Conservation (phyloP, 768 basidiomycete genomes). For the Leccinum pellstonianum region DNA sequence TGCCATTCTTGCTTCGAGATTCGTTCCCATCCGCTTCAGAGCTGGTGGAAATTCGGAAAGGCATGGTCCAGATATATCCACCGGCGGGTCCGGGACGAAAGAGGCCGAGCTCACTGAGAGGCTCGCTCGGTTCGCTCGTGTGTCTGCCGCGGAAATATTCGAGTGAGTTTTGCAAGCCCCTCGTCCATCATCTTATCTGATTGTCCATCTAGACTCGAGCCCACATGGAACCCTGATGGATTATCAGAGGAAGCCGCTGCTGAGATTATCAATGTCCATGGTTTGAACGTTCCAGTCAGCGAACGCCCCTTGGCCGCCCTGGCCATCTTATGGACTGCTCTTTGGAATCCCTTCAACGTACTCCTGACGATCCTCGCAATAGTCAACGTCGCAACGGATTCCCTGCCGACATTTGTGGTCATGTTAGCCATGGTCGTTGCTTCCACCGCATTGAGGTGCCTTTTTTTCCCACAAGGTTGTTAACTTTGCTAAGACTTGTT, state of each 20-base stretch:
- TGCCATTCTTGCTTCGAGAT: slow-evolving; percentile 19
- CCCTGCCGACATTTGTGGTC: slow-evolving; percentile 33
- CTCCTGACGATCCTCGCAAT: slow-evolving; percentile 32
- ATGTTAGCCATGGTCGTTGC: slow-evolving; percentile 38
- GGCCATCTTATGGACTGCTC: slow-evolving; percentile 30
- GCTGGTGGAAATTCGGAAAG: slow-evolving; percentile 11
- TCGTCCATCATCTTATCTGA: neutral
- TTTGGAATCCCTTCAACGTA: slow-evolving; percentile 37
- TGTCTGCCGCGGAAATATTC: slow-evolving; percentile 26
- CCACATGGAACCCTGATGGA: slow-evolving; percentile 26
- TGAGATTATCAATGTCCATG: slow-evolving; percentile 21
- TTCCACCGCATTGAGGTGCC: slow-evolving; percentile 33
- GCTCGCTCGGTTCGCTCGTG: slow-evolving; percentile 28
- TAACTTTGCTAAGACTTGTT: neutral
- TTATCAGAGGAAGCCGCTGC: slow-evolving; percentile 22
- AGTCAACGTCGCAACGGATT: slow-evolving; percentile 34
- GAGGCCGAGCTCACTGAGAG: slow-evolving; percentile 23
- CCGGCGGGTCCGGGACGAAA: slow-evolving; percentile 9
- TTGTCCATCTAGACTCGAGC: slow-evolving; percentile 22
- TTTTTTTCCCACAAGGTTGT: neutral
- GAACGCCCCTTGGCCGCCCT: slow-evolving; percentile 34
- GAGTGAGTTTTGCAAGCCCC: slow-evolving; percentile 12
- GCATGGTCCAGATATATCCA: slow-evolving; percentile 27
- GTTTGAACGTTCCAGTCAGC: slow-evolving; percentile 29
- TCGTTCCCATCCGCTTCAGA: slow-evolving; percentile 26